Evolutionary conservation across 2,329 filamentous ascomycete genomes (phyloP).

Genomic region (Cercospora zeina): DNA sequence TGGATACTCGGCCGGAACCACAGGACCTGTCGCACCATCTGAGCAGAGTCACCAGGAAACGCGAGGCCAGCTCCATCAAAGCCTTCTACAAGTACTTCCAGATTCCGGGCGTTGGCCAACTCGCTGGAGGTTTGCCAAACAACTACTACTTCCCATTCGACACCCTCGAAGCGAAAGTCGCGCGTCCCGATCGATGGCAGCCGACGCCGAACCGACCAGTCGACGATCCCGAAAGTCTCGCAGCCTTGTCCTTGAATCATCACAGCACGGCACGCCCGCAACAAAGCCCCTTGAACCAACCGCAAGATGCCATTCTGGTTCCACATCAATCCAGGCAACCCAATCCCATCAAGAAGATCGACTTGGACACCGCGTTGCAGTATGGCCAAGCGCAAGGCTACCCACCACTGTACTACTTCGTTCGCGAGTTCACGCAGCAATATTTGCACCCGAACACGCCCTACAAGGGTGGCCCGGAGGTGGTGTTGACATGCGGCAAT

Average conservation of each 20-base stretch:
- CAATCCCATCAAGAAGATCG: conserved; percentile 69
- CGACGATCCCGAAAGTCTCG: conserved; percentile 45
- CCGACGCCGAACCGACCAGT: conserved; percentile 65
- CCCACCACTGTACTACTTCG: conserved; percentile 72
- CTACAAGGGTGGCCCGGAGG: conserved; percentile 72
- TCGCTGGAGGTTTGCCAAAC: conserved; percentile 71
- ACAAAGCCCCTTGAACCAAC: conserved; percentile 40
- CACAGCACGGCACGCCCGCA: conserved; percentile 22
- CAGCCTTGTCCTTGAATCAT: conserved; percentile 22
- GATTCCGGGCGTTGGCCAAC: conserved; percentile 62
- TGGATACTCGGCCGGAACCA: conserved; percentile 51
- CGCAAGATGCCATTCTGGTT: conserved; percentile 58
- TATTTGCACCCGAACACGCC: conserved; percentile 79
- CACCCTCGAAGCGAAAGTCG: conserved; percentile 79
- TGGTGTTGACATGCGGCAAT: conserved; percentile 75
- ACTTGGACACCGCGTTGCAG: conserved; percentile 78
- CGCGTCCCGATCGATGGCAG: conserved; percentile 71
- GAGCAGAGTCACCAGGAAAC: conserved; percentile 66
- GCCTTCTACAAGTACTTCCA: conserved; percentile 80
- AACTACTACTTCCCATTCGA: conserved; percentile 84
- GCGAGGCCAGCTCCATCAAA: conserved; percentile 70
- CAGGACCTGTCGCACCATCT: conserved; percentile 78
- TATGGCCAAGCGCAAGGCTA: conserved; percentile 84
- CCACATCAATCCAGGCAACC: conserved; percentile 64
- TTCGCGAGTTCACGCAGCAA: conserved; percentile 74